phyloP scores from a whole-genome alignment of 1,284 basidiomycete genomes.

The Ustilago lituana region DNA sequence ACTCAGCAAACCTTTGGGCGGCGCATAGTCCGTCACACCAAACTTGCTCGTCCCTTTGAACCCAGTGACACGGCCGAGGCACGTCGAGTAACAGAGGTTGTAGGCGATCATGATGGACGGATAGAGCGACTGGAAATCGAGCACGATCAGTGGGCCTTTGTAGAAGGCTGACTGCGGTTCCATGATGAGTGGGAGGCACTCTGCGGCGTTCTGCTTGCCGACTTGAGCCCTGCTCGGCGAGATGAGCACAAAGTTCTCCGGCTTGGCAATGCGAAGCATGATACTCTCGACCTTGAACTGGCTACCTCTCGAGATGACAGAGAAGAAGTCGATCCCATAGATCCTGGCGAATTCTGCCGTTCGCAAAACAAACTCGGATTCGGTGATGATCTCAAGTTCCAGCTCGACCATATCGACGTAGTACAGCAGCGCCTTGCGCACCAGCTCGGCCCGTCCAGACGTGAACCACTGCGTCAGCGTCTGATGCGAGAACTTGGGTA shows the following conservation, averaged over 20 bases:
- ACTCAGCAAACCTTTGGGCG: slow-evolving; percentile 73
- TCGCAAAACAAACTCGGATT: slow-evolving; percentile 61
- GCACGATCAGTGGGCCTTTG: slow-evolving; percentile 85
- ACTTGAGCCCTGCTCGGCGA: slow-evolving; percentile 63
- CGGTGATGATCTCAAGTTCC: slow-evolving; percentile 57
- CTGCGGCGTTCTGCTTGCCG: slow-evolving; percentile 88
- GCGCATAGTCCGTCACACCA: slow-evolving; percentile 78
- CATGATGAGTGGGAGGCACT: slow-evolving; percentile 92
- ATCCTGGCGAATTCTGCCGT: slow-evolving; percentile 87
- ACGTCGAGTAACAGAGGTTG: slow-evolving; percentile 79
- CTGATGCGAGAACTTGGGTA: slow-evolving; percentile 78
- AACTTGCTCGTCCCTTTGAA: slow-evolving; percentile 90
- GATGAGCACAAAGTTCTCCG: slow-evolving; percentile 74
- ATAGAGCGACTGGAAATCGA: slow-evolving; percentile 96
- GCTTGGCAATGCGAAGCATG: slow-evolving; percentile 97
- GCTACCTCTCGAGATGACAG: slow-evolving; percentile 90
- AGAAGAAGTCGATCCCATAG: slow-evolving; percentile 96
- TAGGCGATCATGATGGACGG: slow-evolving; percentile 98
- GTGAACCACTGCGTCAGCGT: slow-evolving; percentile 80
- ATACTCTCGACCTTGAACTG: slow-evolving; percentile 99
- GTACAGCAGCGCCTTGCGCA: slow-evolving; percentile 48
- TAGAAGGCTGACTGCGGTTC: slow-evolving; percentile 94
- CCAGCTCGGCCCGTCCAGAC: slow-evolving; percentile 29
- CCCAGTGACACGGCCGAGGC: slow-evolving; percentile 83
- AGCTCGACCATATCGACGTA: slow-evolving; percentile 50